These are phyloP conservation scores for Podaxis sp. DNA, from an alignment of 768 basidiomycete species.

Conservation along the genomic window DNA sequence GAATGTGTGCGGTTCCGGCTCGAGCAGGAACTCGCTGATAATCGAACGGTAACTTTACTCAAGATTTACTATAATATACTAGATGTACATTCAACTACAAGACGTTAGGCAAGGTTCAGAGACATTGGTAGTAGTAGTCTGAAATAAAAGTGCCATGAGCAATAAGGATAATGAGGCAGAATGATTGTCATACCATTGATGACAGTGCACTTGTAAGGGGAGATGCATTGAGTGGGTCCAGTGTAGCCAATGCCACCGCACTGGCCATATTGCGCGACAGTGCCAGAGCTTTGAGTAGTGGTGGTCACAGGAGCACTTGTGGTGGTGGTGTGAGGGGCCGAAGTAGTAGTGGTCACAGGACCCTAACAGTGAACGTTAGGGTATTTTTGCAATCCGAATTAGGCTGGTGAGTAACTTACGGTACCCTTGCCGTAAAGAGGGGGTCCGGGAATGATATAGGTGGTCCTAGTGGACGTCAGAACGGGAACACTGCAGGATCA, in stretches of 20 bases:
- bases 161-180: background rate
- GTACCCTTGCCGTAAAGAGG: constrained; percentile 42
- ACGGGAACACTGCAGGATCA: background rate
- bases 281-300: constrained; percentile 21
- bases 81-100: background rate
- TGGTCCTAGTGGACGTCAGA: constrained; percentile 23
- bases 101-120: constrained; percentile 18
- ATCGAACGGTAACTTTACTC: background rate
- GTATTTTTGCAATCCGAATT: background rate
- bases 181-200: constrained; percentile 29
- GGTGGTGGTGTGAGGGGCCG: constrained; percentile 14
- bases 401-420: background rate
- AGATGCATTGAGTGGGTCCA: constrained; percentile 34
- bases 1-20: too few relatives aligned
- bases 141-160: background rate
- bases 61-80: background rate
- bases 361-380: background rate
- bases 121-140: constrained; percentile 39
- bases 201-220: constrained; percentile 35
- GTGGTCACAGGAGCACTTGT: constrained; percentile 20
- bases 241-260: constrained; percentile 42
- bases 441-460: constrained; percentile 43
- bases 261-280: constrained; percentile 38
- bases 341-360: background rate
- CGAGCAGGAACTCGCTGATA: too few relatives aligned